Base-by-base conservation (phyloP, 1,139 yeast genomes). In the Yamadazyma aaseri region DNA sequence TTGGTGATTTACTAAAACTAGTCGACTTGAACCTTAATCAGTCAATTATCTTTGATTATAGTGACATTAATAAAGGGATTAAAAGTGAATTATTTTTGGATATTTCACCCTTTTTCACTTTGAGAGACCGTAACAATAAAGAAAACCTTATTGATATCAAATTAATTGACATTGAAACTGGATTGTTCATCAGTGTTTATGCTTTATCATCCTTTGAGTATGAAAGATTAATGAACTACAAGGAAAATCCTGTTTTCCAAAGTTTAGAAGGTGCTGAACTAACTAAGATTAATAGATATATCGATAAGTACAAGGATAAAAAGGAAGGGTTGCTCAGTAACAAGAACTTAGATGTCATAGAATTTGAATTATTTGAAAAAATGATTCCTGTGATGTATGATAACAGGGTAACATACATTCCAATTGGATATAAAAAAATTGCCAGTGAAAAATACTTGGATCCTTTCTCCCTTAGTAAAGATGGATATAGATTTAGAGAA, bases 101-200 rank as follows among this genome's bases (percentile, higher is more conserved):
- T 45, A 60, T 65, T 35, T 63, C 65, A 2, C 51, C 70, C 4
- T 63, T 51, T 36, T 57, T 68, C 23, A 54, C 60, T 13, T 51
- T 56, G 33, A 50, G 74, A 35, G 56, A 48, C 18, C 51, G 58
- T 35, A 66, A 64, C 16, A 65, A 64, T 39, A 68, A 67, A 3
- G 56, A 54, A 26, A 86, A 86, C 53, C 75, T 81, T 38, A 81
- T 86, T 39, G 96, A 86, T 60, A 94, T 90, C 0, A 68, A 95
- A 39, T 81, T 86, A 47, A 76, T 86, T 40, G 95, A 86, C 55
- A 63, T 80, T 6, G 83, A 81, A 41, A 74, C 86, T 6, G 96
- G 95, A 1, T 55, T 80, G 33, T 86, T 80, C 51, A 71, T 86
- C 35, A 95, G 86, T 55, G 70, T 78, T 20, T 73, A 79, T 3